phyloP scores from a whole-genome alignment of 1,139 yeast species.

The Protomyces inundatus region DNA sequence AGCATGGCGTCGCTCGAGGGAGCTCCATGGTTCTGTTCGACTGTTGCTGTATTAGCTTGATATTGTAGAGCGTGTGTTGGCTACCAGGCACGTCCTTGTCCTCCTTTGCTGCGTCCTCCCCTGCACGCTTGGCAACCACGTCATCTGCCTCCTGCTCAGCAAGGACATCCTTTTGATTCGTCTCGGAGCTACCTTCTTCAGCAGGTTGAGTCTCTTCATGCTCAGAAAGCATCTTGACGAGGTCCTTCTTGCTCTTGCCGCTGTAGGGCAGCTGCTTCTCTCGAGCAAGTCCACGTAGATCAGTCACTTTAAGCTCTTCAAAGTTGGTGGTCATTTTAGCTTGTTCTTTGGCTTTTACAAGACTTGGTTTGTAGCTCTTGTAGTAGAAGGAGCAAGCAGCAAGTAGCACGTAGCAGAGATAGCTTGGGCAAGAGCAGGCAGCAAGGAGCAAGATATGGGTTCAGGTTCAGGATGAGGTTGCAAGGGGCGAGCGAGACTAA shows the following conservation, averaged over 20 bases:
- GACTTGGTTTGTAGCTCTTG: too few relatives aligned
- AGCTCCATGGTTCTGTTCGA: neutral
- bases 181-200: neutral
- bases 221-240: neutral
- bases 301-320: neutral
- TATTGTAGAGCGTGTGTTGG: too few relatives aligned
- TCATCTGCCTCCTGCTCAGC: neutral
- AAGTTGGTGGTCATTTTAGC: neutral
- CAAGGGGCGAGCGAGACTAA: too few relatives aligned
- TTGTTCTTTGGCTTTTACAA: neutral
- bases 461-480: too few relatives aligned
- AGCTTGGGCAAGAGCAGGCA: neutral
- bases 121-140: too few relatives aligned
- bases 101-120: too few relatives aligned
- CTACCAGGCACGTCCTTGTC: too few relatives aligned
- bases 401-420: neutral
- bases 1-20: neutral
- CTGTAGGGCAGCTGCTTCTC: neutral
- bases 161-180: too few relatives aligned
- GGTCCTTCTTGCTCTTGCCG: neutral
- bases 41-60: neutral
- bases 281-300: neutral
- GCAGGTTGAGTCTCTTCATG: neutral
- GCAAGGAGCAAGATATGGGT: neutral
- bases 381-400: neutral